A percentile compares a stretch with the other conserved stretches of the same genome.
These are phyloP conservation scores for Stagonosporopsis cucurbitacearum DNA, from an alignment of 2,329 filamentous ascomycete genomes.

Conservation along the genomic window DNA sequence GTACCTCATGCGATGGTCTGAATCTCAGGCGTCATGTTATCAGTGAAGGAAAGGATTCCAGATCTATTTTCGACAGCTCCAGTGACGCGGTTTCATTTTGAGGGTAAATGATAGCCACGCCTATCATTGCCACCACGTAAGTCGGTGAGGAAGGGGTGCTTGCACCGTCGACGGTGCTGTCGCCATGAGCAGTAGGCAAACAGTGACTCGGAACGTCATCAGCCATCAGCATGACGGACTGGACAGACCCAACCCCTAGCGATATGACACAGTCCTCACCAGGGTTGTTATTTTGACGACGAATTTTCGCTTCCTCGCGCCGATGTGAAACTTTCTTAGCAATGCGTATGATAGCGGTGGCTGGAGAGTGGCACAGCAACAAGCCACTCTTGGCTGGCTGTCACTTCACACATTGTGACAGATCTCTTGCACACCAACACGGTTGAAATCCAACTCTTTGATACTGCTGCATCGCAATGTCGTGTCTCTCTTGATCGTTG, in stretches of 20 bases:
- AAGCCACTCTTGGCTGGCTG: slow-evolving; percentile 9
- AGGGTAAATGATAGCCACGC: not conserved
- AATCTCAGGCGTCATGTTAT: not conserved
- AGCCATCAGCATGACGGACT: not conserved
- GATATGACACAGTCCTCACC: not conserved
- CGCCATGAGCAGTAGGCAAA: not conserved
- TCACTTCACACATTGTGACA: not conserved
- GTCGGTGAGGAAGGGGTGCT: not conserved
- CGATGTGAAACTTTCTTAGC: slow-evolving; percentile 7
- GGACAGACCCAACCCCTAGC: not conserved
- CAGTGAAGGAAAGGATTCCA: not conserved
- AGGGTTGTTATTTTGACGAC: not conserved
- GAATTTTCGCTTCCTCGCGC: not conserved
- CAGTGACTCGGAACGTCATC: not conserved
- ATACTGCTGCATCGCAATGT: not conserved
- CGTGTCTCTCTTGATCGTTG: not conserved
- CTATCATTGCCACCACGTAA: not conserved
- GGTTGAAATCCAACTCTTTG: not conserved
- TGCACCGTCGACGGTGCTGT: not conserved
- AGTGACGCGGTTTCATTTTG: slow-evolving; percentile 9
- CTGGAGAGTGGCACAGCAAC: slow-evolving; percentile 13
- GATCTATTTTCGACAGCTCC: not conserved
- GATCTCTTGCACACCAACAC: not conserved
- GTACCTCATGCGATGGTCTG: slow-evolving; percentile 1
- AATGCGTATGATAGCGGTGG: slow-evolving; percentile 13